Percentiles rank a stretch among this genome's conserved stretches.
These are phyloP conservation scores for Calonectria pseudoreteaudii DNA, from an alignment of 2,329 filamentous ascomycete species.

Conservation along the genomic window DNA sequence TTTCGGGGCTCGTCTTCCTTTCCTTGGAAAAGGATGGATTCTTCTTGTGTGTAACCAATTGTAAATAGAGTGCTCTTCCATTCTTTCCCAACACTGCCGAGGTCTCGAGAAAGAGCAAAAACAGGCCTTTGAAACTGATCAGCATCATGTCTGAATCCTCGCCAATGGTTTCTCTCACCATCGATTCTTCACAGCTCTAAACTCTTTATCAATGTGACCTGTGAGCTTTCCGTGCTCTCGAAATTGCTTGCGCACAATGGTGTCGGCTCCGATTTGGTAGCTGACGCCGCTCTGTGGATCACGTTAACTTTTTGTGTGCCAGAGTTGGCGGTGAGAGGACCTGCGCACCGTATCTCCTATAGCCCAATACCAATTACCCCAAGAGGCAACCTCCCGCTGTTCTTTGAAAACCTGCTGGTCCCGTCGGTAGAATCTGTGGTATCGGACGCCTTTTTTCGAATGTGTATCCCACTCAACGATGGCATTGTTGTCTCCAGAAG, in stretches of 20 bases:
- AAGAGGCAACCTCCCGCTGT: conserved; percentile 77
- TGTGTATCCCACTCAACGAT: conserved; percentile 73
- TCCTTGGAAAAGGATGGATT: conserved; percentile 81
- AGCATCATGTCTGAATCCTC: not conserved
- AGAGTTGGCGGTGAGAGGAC: conserved; percentile 33
- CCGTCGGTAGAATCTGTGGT: conserved; percentile 72
- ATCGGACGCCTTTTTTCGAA: conserved; percentile 63
- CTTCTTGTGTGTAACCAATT: conserved; percentile 80
- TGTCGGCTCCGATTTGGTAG: conserved; percentile 78
- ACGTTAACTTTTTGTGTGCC: not conserved
- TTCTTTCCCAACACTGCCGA: conserved; percentile 57
- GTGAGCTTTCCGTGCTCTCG: conserved; percentile 70
- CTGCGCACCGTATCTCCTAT: conserved; percentile 50
- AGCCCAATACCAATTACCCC: conserved; percentile 84
- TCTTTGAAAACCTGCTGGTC: conserved; percentile 77
- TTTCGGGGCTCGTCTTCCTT: conserved; percentile 65
- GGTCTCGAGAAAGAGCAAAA: conserved; percentile 79
- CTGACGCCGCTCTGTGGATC: conserved; percentile 56
- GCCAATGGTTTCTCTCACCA: conserved; percentile 49
- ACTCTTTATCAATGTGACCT: conserved; percentile 73
- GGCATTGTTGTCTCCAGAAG: conserved; percentile 69
- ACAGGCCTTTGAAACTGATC: conserved; percentile 64
- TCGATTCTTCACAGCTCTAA: conserved; percentile 55
- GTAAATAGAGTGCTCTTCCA: conserved; percentile 72
- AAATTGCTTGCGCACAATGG: conserved; percentile 75